Conservation (phyloP, 2,329 filamentous ascomycete species). For the Calonectria fujianensis region DNA sequence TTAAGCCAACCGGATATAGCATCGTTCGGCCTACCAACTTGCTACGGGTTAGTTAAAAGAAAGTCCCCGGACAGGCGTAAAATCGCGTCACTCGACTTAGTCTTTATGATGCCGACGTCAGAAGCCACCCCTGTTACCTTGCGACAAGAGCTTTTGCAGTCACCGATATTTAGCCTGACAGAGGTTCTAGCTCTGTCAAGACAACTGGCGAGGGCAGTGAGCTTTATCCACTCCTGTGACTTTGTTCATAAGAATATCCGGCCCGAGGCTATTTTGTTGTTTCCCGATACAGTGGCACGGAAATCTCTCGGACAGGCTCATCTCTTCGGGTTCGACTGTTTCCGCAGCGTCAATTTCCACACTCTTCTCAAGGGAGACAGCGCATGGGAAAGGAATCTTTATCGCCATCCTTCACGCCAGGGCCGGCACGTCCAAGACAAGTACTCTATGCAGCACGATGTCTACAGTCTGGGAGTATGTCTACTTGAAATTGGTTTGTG, state of each 20-base stretch:
- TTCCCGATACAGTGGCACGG: conserved; percentile 43
- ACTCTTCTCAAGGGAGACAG: conserved; percentile 51
- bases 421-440: conserved; percentile 60
- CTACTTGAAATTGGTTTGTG: conserved; percentile 72
- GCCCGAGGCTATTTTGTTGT: conserved; percentile 63
- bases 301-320: neutral
- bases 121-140: conserved; percentile 2
- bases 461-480: conserved; percentile 73
- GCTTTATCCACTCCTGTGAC: conserved; percentile 65
- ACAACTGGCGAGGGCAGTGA: conserved; percentile 45
- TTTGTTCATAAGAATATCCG: conserved; percentile 70
- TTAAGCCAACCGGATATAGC: conserved; percentile 6
- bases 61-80: conserved; percentile 14
- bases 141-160: conserved; percentile 22
- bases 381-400: conserved; percentile 64
- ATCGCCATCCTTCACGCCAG: conserved; percentile 70
- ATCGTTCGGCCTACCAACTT: conserved; percentile 54
- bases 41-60: conserved; percentile 54
- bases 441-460: conserved; percentile 73
- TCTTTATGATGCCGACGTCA: conserved; percentile 30
- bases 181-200: conserved; percentile 45
- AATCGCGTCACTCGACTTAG: conserved; percentile 37
- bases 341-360: conserved; percentile 40
- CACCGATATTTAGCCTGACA: conserved; percentile 53
- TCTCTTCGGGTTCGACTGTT: conserved; percentile 43